Conservation (phyloP, 352 stramenopile genomes). For the Phytopythium boreale region DNA sequence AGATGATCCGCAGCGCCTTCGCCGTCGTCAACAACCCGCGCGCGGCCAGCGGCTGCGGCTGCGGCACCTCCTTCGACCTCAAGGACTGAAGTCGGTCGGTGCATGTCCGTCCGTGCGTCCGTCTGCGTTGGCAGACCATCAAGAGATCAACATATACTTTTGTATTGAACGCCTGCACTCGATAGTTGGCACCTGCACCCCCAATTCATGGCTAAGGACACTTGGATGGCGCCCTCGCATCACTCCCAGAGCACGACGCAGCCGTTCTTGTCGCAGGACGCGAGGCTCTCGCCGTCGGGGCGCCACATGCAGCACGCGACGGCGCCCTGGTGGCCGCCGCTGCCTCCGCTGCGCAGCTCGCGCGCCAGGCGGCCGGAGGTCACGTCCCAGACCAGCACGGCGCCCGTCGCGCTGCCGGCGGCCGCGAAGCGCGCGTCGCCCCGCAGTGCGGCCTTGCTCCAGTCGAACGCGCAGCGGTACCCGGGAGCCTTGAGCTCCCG, state of each 20-base stretch:
- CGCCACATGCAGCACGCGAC: slow-evolving; percentile 79
- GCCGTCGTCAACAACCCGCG: slow-evolving; percentile 97
- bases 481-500: slow-evolving; percentile 36
- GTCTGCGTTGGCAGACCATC: too few relatives aligned
- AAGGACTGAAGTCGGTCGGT: too few relatives aligned
- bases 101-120: too few relatives aligned
- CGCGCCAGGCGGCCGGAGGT: slow-evolving; percentile 45
- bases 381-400: slow-evolving; percentile 67
- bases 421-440: slow-evolving; percentile 58
- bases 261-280: slow-evolving; percentile 83
- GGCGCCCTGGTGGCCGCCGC: slow-evolving; percentile 50
- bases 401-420: slow-evolving; percentile 47
- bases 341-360: slow-evolving; percentile 39
- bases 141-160: neutral
- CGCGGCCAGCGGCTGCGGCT: slow-evolving; percentile 95
- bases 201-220: too few relatives aligned
- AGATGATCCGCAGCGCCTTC: slow-evolving; percentile 97
- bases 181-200: too few relatives aligned
- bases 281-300: slow-evolving; percentile 53
- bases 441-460: slow-evolving; percentile 74
- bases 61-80: slow-evolving; percentile 96
- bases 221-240: neutral
- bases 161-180: neutral
- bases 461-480: slow-evolving; percentile 80
- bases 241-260: slow-evolving; percentile 65